Conservation (phyloP, 257 asterid species). For the Sherardia arvensis region DNA sequence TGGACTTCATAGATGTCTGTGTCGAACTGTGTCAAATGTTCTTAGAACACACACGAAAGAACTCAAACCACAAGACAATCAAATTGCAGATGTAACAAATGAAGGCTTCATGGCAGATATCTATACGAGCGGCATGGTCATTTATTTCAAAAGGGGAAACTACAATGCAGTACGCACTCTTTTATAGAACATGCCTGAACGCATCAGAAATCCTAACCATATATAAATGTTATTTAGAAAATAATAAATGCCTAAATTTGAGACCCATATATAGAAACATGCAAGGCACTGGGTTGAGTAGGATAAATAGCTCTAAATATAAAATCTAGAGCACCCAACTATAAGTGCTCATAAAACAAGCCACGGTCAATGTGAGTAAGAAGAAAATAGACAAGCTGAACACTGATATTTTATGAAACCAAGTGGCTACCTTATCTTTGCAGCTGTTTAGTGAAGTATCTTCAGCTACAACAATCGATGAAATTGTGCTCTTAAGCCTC, state of each 20-base stretch:
- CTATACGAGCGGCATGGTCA: neutral
- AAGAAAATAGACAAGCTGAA: constrained; percentile 43
- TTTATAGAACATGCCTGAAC: neutral
- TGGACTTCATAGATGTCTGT: no score
- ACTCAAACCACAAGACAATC: neutral
- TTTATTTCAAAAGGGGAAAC: neutral
- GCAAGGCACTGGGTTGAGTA: constrained; percentile 12
- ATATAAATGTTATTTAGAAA: no score
- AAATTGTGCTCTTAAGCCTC: constrained; percentile 45
- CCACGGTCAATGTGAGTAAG: constrained; percentile 43
- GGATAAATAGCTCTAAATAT: constrained; percentile 12
- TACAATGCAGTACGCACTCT: neutral
- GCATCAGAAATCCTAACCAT: constrained; percentile 1
- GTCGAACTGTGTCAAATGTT: neutral
- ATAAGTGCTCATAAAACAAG: constrained; percentile 43
- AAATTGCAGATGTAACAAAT: neutral
- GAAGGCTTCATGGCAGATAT: neutral
- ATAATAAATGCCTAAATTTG: neutral
- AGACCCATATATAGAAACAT: neutral
- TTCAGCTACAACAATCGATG: constrained; percentile 37
- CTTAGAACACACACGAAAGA: neutral
- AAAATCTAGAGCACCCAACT: constrained; percentile 22
- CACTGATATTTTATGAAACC: constrained; percentile 46
- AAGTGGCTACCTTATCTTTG: constrained; percentile 83
- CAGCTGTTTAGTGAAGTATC: constrained; percentile 21